Evolutionary conservation across 257 asterid genomes (phyloP).

Genomic region (Forsythia viridissima): DNA sequence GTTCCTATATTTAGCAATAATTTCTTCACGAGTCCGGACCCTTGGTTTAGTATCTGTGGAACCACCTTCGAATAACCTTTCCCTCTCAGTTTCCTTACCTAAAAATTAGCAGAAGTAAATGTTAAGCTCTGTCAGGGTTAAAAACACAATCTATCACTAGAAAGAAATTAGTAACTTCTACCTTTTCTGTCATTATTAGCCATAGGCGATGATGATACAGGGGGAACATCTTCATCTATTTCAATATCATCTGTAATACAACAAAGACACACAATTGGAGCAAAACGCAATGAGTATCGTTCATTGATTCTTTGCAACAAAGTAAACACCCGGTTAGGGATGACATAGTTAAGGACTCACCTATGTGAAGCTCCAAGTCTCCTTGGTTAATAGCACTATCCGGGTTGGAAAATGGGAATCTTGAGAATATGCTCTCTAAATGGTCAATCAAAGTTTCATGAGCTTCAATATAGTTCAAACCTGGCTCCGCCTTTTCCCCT

Average conservation of each 20-base stretch:
- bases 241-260: constrained; percentile 68
- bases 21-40: constrained; percentile 80
- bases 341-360: constrained; percentile 41
- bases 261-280: constrained; percentile 19
- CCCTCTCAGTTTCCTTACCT: constrained; percentile 64
- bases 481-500: constrained; percentile 58
- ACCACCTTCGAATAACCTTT: constrained; percentile 74
- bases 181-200: constrained; percentile 45
- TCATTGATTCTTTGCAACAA: constrained; percentile 1
- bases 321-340: constrained; percentile 10
- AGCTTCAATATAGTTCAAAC: constrained; percentile 41
- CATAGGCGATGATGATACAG: constrained; percentile 45
- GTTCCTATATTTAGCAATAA: constrained; percentile 84
- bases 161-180: constrained; percentile 25
- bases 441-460: constrained; percentile 55
- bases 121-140: constrained; percentile 16
- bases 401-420: constrained; percentile 82
- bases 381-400: constrained; percentile 35
- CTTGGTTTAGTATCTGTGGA: constrained; percentile 63
- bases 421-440: constrained; percentile 76
- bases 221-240: constrained; percentile 62
- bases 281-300: constrained; percentile 6
- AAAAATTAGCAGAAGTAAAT: constrained; percentile 18
- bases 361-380: constrained; percentile 60
- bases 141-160: constrained; percentile 7